Evolutionary conservation across 257 asterid species (phyloP).

Genomic region (Forsythia suspensa): DNA sequence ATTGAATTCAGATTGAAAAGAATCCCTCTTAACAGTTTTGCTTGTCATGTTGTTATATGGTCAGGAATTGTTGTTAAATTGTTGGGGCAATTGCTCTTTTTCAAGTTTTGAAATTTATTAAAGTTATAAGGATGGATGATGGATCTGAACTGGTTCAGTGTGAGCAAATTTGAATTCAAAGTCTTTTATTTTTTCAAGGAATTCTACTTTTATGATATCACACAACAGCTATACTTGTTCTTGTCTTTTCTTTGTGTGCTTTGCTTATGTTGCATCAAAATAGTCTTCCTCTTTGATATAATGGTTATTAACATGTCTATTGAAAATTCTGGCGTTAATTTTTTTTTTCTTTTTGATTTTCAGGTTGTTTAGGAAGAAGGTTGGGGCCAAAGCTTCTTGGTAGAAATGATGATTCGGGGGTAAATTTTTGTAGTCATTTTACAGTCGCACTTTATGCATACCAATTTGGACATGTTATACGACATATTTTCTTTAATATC

Average conservation of each 20-base stretch:
- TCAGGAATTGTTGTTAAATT: conserved; percentile 10
- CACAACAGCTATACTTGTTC: conserved; percentile 6
- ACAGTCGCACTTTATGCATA: background rate
- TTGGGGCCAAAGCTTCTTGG: conserved; percentile 93
- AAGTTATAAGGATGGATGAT: conserved; percentile 14
- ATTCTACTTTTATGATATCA: background rate
- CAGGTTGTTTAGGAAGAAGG: conserved; percentile 94
- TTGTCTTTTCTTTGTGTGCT: conserved; percentile 13
- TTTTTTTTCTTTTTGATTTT: conserved; percentile 31
- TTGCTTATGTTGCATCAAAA: conserved; percentile 9
- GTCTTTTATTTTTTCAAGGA: background rate
- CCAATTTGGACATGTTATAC: conserved; percentile 8
- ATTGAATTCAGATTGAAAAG: background rate
- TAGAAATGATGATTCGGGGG: conserved; percentile 87
- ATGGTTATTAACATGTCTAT: background rate
- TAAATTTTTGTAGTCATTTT: conserved; percentile 24
- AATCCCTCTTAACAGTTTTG: background rate
- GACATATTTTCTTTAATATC: background rate
- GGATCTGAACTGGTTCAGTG: conserved; percentile 18
- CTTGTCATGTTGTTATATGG: conserved; percentile 15
- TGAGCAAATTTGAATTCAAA: background rate
- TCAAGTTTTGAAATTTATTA: conserved; percentile 3
- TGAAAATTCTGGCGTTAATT: conserved; percentile 10
- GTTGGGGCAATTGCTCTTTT: conserved; percentile 5
- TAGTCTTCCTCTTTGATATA: background rate